Conservation (phyloP, 192 early-diverging fungal species). For the Coemansia sp. region DNA sequence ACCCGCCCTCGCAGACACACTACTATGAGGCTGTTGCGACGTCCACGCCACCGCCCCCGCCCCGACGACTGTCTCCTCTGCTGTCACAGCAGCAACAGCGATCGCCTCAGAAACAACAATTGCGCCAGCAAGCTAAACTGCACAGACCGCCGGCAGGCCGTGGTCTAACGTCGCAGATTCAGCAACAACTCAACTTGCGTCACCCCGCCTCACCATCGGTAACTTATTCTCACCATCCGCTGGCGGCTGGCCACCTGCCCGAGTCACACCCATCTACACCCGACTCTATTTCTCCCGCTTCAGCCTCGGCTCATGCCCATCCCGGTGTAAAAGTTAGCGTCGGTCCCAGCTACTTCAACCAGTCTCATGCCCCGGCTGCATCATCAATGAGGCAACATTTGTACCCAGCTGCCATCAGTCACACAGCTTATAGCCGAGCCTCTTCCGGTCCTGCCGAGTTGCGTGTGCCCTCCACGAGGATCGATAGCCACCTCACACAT, state of each 20-base stretch:
- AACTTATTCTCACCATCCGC: constrained; percentile 6
- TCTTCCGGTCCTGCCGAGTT: neutral
- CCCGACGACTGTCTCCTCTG: neutral
- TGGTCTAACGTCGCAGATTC: neutral
- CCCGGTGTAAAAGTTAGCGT: neutral
- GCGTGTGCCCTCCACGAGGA: neutral
- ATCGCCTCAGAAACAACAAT: neutral
- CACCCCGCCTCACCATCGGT: neutral
- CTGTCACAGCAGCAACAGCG: neutral
- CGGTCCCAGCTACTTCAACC: neutral
- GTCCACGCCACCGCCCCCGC: neutral
- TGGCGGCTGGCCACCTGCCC: constrained; percentile 11
- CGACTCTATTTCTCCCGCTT: neutral
- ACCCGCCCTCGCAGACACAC: neutral
- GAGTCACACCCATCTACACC: constrained; percentile 2
- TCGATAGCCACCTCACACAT: neutral
- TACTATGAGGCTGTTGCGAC: neutral
- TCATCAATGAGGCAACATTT: neutral
- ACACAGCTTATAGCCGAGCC: neutral
- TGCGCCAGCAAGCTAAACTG: neutral
- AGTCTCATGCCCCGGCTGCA: neutral
- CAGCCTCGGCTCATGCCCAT: neutral
- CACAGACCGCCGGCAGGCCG: neutral
- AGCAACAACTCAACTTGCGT: neutral
- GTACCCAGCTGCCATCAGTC: neutral